phyloP scores from a whole-genome alignment of 345 rosid species.

The Citrus medica region DNA sequence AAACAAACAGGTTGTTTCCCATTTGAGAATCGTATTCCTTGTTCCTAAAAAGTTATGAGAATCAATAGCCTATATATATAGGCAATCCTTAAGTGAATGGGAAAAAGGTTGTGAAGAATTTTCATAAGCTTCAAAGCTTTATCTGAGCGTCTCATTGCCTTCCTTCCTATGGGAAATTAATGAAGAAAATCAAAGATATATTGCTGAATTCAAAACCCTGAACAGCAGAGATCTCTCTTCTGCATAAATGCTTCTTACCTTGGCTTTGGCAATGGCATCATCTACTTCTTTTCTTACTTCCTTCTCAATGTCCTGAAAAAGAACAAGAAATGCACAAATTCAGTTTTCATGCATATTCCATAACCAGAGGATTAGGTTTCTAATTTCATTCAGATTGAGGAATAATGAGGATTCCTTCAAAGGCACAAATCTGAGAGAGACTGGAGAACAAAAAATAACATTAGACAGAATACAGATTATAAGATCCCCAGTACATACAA shows the following conservation, averaged over 20 bases:
- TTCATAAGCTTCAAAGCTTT: background rate
- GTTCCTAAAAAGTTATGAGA: background rate
- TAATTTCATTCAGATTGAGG: background rate
- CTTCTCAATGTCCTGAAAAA: constrained; percentile 83
- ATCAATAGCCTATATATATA: background rate
- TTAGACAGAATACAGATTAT: background rate
- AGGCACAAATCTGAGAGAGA: background rate
- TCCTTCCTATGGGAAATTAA: background rate
- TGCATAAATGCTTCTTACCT: constrained; percentile 43
- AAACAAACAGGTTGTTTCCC: background rate
- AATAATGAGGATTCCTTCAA: background rate
- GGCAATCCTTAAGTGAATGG: background rate
- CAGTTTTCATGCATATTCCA: background rate
- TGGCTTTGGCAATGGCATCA: constrained; percentile 93
- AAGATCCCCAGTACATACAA: background rate
- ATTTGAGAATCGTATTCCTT: background rate
- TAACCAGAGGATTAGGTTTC: background rate
- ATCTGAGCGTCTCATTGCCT: background rate
- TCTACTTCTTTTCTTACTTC: constrained; percentile 88
- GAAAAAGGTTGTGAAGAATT: background rate
- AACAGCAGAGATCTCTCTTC: background rate
- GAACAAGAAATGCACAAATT: background rate
- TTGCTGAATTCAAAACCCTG: background rate
- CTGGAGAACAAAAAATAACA: background rate
- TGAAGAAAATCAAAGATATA: background rate